Percentiles rank a stretch among this genome's conserved stretches.
These are phyloP conservation scores for Piper betle DNA, from an alignment of 164 flowering plant genomes.

Conservation along the genomic window DNA sequence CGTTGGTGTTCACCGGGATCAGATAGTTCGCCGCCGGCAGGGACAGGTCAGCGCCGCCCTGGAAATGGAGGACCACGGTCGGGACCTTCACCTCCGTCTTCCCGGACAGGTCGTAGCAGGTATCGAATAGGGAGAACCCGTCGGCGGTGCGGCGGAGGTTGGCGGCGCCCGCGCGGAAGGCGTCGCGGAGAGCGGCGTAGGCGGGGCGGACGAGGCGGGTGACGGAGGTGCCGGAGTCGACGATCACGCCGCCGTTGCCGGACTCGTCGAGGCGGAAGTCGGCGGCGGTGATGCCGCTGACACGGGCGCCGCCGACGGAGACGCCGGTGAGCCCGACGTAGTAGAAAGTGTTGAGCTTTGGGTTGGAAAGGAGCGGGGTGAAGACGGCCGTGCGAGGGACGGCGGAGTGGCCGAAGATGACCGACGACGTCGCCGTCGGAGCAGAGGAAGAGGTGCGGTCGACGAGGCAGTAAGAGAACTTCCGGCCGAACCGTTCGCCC, in stretches of 20 bases:
- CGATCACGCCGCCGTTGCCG: conserved; percentile 88
- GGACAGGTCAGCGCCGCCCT: conserved; percentile 53
- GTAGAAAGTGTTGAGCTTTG: conserved; percentile 80
- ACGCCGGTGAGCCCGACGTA: conserved; percentile 65
- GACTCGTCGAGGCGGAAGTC: conserved; percentile 48
- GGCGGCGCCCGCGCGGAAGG: conserved; percentile 54
- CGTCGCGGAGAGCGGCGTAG: conserved; percentile 58
- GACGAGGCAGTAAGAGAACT: conserved; percentile 82
- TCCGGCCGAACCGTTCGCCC: conserved; percentile 44
- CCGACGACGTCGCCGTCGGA: conserved; percentile 37
- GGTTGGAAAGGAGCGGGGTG: conserved; percentile 59
- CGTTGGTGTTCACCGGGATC: conserved; percentile 66
- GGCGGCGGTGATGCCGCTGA: conserved; percentile 37
- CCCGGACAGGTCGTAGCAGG: conserved; percentile 78
- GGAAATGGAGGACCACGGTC: conserved; percentile 79
- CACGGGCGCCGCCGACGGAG: conserved; percentile 75
- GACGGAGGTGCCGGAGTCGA: conserved; percentile 94
- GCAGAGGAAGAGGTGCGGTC: conserved; percentile 49
- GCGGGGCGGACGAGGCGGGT: conserved; percentile 78
- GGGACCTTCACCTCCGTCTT: conserved; percentile 79
- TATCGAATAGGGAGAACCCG: conserved; percentile 74
- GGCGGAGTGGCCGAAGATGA: conserved; percentile 59
- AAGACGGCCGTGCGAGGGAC: conserved; percentile 44
- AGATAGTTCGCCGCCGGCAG: conserved; percentile 80
- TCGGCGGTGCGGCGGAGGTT: conserved; percentile 29